Percentiles rank a stretch among this genome's conserved stretches.
phyloP scores from a whole-genome alignment of 495 filamentous ascomycete genomes.

The Bacidia rubella region DNA sequence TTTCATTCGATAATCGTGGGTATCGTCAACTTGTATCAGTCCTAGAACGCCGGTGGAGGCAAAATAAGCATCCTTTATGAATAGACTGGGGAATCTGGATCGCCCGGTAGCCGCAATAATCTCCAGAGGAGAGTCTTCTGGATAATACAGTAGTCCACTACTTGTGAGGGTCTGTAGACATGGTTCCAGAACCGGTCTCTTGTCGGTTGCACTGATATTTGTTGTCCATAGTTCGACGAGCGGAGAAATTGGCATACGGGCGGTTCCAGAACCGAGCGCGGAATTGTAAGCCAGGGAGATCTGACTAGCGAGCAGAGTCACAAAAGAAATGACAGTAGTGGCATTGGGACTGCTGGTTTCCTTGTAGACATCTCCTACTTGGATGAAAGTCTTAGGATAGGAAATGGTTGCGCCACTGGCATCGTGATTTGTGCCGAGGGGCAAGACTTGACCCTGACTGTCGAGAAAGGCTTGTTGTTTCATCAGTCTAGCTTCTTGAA shows the following conservation, averaged over 20 bases:
- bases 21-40: not conserved
- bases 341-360: not conserved
- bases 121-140: not conserved
- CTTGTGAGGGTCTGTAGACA: not conserved
- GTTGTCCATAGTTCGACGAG: not conserved
- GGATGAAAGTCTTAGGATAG: not conserved
- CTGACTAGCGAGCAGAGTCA: not conserved
- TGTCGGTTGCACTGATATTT: not conserved
- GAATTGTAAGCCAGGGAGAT: constrained; percentile 1
- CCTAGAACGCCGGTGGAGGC: not conserved
- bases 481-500: not conserved
- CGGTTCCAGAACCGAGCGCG: not conserved
- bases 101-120: not conserved
- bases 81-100: not conserved
- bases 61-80: not conserved
- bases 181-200: not conserved
- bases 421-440: not conserved
- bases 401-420: not conserved
- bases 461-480: constrained; percentile 2
- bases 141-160: constrained; percentile 1
- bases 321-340: not conserved
- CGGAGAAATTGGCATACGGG: not conserved
- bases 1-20: not conserved
- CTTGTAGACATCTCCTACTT: not conserved
- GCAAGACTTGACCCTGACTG: not conserved